These are phyloP conservation scores for Coniochaeta hoffmannii DNA, from an alignment of 2,329 filamentous ascomycete genomes.

Conservation along the genomic window DNA sequence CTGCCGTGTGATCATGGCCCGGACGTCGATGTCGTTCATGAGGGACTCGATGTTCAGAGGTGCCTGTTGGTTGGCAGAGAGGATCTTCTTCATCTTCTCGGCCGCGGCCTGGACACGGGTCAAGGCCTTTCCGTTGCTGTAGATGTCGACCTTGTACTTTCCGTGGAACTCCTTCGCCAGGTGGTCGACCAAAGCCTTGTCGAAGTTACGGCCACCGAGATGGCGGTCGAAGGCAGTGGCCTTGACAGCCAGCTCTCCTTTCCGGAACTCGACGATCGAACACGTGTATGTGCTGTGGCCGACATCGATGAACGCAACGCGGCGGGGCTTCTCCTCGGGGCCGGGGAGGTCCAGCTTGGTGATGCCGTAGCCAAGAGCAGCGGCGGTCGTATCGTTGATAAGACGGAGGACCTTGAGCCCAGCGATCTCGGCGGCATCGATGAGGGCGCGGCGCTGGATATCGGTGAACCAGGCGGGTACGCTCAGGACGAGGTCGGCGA, in stretches of 20 bases:
- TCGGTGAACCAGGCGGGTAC: slow-evolving; percentile 98
- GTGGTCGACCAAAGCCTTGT: slow-evolving; percentile 90
- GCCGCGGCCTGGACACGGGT: slow-evolving; percentile 81
- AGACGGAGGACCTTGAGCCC: slow-evolving; percentile 87
- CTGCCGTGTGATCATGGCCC: slow-evolving; percentile 81
- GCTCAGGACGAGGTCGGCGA: slow-evolving; percentile 88
- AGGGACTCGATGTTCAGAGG: slow-evolving; percentile 95
- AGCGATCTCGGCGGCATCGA: slow-evolving; percentile 90
- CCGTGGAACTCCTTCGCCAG: slow-evolving; percentile 94
- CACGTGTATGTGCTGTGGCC: slow-evolving; percentile 94
- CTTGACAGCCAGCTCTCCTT: slow-evolving; percentile 93
- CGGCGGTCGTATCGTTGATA: slow-evolving; percentile 97
- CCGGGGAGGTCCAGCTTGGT: slow-evolving; percentile 90
- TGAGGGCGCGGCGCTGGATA: slow-evolving; percentile 76
- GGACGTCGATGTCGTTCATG: slow-evolving; percentile 96
- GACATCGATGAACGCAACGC: slow-evolving; percentile 89
- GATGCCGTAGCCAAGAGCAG: slow-evolving; percentile 93
- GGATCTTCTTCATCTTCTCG: slow-evolving; percentile 97
- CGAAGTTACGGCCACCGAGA: slow-evolving; percentile 95
- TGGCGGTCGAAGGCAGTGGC: slow-evolving; percentile 88
- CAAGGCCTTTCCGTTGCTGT: slow-evolving; percentile 80
- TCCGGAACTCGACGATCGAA: slow-evolving; percentile 92
- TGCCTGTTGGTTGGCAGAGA: slow-evolving; percentile 89
- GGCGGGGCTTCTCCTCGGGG: slow-evolving; percentile 83
- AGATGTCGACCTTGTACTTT: slow-evolving; percentile 96